Conservation (phyloP, 2,329 filamentous ascomycete species). For the Bipolaris sorokiniana region DNA sequence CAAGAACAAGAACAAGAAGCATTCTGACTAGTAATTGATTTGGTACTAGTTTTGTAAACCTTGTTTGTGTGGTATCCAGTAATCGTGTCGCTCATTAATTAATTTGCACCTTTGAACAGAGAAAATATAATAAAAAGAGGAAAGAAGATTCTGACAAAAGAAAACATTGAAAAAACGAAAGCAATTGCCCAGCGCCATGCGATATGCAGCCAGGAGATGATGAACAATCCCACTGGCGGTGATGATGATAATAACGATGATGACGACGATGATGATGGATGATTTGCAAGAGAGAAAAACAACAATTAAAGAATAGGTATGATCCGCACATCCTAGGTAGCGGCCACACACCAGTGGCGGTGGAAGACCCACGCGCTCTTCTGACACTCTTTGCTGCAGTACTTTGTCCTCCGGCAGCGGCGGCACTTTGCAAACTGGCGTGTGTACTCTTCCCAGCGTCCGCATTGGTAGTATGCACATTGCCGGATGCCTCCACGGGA, state of each 20-base stretch:
- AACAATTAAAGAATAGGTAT: conserved; percentile 29
- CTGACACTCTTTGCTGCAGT: conserved; percentile 99
- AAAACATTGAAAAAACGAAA: not conserved
- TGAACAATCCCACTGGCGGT: conserved; percentile 36
- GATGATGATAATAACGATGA: conserved; percentile 18
- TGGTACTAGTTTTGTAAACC: conserved; percentile 1
- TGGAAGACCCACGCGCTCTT: conserved; percentile 99
- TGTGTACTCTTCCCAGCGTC: conserved; percentile 97
- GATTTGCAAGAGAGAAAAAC: conserved; percentile 21
- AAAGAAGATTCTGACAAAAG: conserved; percentile 33
- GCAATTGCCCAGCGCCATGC: conserved; percentile 46
- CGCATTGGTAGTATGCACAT: conserved; percentile 97
- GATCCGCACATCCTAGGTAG: conserved; percentile 51
- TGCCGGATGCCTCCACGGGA: conserved; percentile 91
- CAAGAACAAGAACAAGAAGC: conserved; percentile 23
- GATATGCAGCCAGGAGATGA: conserved; percentile 50
- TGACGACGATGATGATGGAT: conserved; percentile 13
- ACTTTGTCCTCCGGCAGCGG: conserved; percentile 93
- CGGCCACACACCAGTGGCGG: conserved; percentile 93
- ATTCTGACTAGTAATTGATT: conserved; percentile 31
- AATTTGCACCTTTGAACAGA: conserved; percentile 38
- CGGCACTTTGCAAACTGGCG: conserved; percentile 98
- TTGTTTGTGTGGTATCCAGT: conserved; percentile 41
- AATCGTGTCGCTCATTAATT: conserved; percentile 51
- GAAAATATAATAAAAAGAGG: not conserved